Percentiles rank a stretch among this genome's conserved stretches.
These are phyloP conservation scores for Acacia melanoxylon DNA, from an alignment of 306 rosid genomes.

Conservation along the genomic window DNA sequence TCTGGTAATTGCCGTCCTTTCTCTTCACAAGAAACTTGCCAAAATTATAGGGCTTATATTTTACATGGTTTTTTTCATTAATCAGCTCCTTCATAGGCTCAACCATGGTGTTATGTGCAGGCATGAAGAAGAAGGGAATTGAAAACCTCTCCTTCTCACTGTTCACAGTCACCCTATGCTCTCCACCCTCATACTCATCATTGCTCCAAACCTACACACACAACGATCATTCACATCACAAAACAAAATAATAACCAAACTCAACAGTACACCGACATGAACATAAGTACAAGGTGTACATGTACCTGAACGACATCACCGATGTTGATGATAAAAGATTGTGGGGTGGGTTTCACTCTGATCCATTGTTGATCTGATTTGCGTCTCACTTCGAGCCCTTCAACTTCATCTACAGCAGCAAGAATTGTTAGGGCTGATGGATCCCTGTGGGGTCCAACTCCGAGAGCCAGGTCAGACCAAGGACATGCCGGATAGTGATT, in stretches of 20 bases:
- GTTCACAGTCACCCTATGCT: slow-evolving; percentile 39
- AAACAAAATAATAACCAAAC: not conserved
- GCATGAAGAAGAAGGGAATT: slow-evolving; percentile 50
- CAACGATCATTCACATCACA: not conserved
- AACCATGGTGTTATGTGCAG: slow-evolving; percentile 58
- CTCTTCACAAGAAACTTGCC: slow-evolving; percentile 49
- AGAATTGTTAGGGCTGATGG: slow-evolving; percentile 25
- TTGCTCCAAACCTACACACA: slow-evolving; percentile 34
- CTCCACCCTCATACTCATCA: slow-evolving; percentile 31
- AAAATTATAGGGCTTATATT: slow-evolving; percentile 49
- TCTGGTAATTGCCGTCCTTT: slow-evolving; percentile 46
- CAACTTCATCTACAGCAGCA: slow-evolving; percentile 33
- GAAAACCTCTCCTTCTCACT: slow-evolving; percentile 53
- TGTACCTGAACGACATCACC: slow-evolving; percentile 35
- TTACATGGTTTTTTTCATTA: slow-evolving; percentile 45
- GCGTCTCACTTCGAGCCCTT: slow-evolving; percentile 21
- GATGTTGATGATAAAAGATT: slow-evolving; percentile 47
- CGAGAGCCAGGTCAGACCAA: slow-evolving; percentile 36
- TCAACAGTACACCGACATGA: not conserved
- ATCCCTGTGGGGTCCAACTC: slow-evolving; percentile 38
- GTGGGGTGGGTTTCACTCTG: slow-evolving; percentile 27
- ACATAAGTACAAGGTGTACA: not conserved
- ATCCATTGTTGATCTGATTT: slow-evolving; percentile 32
- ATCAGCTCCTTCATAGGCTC: slow-evolving; percentile 48
- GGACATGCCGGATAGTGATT: slow-evolving; percentile 43